A percentile compares a stretch with the other conserved stretches of the same genome.
Evolutionary conservation across 2,329 filamentous ascomycete genomes (phyloP).

Genomic region (Pseudogymnoascus sp.): DNA sequence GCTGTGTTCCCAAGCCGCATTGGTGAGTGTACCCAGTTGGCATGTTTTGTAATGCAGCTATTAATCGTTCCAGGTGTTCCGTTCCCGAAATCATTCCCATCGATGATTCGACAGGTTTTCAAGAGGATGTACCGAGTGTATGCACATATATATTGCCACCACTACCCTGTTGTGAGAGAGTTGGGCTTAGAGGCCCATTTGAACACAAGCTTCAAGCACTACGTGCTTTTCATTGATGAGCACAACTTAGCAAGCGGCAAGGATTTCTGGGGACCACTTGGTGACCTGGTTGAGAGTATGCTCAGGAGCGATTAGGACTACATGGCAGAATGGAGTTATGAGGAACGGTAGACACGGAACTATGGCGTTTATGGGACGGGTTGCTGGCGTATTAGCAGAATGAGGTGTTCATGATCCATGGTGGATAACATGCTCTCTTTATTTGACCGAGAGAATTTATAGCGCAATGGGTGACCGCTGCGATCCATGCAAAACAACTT

Average conservation of each 20-base stretch:
- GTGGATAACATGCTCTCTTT: neutral
- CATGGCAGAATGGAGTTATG: constrained; percentile 16
- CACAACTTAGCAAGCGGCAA: constrained; percentile 86
- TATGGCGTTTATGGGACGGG: constrained; percentile 22
- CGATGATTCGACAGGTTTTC: constrained; percentile 89
- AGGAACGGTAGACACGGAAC: constrained; percentile 15
- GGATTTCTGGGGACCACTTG: constrained; percentile 94
- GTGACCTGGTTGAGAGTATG: constrained; percentile 97
- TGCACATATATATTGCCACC: constrained; percentile 98
- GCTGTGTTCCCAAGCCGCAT: constrained; percentile 90
- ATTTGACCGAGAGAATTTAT: neutral
- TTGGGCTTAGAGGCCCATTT: constrained; percentile 93
- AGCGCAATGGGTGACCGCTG: neutral
- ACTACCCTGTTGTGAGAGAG: constrained; percentile 94
- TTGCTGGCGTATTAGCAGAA: constrained; percentile 5
- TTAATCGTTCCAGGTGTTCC: constrained; percentile 59
- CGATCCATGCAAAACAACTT: neutral
- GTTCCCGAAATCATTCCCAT: constrained; percentile 87
- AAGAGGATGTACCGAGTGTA: constrained; percentile 98
- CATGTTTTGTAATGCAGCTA: constrained; percentile 36
- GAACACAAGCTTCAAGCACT: constrained; percentile 99
- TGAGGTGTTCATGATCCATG: neutral
- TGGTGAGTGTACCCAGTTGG: constrained; percentile 41
- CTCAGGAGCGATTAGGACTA: constrained; percentile 63
- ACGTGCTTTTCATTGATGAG: constrained; percentile 97